Conservation (phyloP, 495 filamentous ascomycete genomes). For the Pyrenula massariospora region DNA sequence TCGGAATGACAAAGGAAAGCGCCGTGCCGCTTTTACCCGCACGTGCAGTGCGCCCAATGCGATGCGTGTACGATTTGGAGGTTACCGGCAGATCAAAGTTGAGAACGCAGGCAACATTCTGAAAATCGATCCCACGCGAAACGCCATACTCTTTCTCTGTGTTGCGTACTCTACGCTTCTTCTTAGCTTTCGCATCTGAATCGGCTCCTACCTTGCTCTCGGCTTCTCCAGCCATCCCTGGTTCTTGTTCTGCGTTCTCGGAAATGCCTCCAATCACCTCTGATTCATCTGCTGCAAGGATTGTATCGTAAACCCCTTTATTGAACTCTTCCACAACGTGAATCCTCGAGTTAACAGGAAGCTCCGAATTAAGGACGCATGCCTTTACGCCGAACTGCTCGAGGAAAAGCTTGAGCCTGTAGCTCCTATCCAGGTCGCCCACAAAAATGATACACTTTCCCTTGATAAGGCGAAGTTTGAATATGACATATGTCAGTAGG, state of each 20-base stretch:
- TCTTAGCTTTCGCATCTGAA: constrained; percentile 30
- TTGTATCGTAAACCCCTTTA: constrained; percentile 88
- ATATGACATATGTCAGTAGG: constrained; percentile 82
- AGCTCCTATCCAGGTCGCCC: constrained; percentile 82
- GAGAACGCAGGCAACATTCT: constrained; percentile 83
- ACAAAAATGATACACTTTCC: constrained; percentile 94
- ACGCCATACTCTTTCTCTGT: constrained; percentile 82
- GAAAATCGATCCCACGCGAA: constrained; percentile 91
- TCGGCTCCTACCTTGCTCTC: constrained; percentile 21
- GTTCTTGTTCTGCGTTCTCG: constrained; percentile 5
- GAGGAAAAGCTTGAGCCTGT: constrained; percentile 87
- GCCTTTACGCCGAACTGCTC: constrained; percentile 93
- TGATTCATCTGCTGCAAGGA: constrained; percentile 90
- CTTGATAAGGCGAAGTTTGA: constrained; percentile 88
- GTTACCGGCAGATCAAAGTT: constrained; percentile 91
- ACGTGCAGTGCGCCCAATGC: constrained; percentile 86
- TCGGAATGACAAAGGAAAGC: constrained; percentile 83
- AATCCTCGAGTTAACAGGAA: constrained; percentile 83
- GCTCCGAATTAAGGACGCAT: constrained; percentile 88
- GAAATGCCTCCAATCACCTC: constrained; percentile 58
- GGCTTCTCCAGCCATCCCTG: constrained; percentile 11
- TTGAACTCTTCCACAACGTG: constrained; percentile 98
- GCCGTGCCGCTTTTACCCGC: constrained; percentile 88
- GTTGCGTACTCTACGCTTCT: constrained; percentile 47
- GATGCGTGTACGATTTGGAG: constrained; percentile 88